Base-by-base conservation (phyloP, 2,329 filamentous ascomycete genomes). In the Epichloe uncinata region DNA sequence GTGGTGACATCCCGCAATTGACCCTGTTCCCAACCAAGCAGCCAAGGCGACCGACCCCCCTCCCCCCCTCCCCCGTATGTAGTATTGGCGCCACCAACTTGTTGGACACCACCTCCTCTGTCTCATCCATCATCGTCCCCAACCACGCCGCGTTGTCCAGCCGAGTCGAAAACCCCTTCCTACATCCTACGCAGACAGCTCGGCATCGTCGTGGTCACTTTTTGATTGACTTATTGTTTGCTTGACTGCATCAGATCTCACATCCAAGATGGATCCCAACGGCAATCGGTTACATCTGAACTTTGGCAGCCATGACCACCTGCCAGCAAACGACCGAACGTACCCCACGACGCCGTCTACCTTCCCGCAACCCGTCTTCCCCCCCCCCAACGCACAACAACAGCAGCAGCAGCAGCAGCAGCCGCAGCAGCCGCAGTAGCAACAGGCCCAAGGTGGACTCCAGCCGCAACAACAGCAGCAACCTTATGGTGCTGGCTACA, bases 271-370 rank as follows among this genome's bases (percentile, higher is more conserved):
- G 74, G 73, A 75, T 60, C 65, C 68, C 58, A 72, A 72, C 67
- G 81, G 81, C 61, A 78, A 79, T 56, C 76, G 78, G 52, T 74
- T 85, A 50, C 75, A 78, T 62, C 75, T 86, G 62, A 84, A 84
- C 67, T 79, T 82, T 58, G 75, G 73, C 63, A 82, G 77, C 67
- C 81, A 79, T 66, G 78, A 82, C 59, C 79, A 81, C 60, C 76
- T 81, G 53, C 68, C 78, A 50, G 61, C 67, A 60, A 76, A 74
- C 65, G 84, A 84, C 65, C 77, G 84, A 64, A 74, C 81, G 57
- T 89, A 87, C 74, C 86, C 85, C 58, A 89, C 91, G 48, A 96
- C 91, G 9, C 91, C 91, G 48, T 96, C 91, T 56, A 95, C 90
- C 52, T 97, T 97, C 34, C 47, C 47, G 30, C 47, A 60, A 63